Evolutionary conservation across 2,329 filamentous ascomycete genomes (phyloP).

Genomic region (Venturia asperata): DNA sequence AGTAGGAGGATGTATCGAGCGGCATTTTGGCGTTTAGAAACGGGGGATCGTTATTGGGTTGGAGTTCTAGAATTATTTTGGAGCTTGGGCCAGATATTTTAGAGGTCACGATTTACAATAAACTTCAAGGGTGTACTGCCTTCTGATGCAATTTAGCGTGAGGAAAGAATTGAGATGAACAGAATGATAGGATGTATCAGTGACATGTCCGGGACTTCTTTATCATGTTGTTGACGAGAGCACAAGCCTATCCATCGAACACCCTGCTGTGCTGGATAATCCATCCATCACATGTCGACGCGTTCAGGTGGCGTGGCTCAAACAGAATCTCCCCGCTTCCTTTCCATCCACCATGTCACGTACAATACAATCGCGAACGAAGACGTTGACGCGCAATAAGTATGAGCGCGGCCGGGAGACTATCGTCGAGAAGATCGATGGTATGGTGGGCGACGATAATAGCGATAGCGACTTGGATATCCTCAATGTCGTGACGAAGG

Average conservation of each 20-base stretch:
- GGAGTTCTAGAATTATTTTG: neutral
- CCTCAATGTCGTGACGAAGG: slow-evolving; percentile 30
- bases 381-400: neutral
- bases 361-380: slow-evolving; percentile 10
- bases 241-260: no score
- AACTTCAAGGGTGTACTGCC: no score
- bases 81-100: slow-evolving; percentile 9
- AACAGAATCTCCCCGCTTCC: neutral
- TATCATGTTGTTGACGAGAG: no score
- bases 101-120: neutral
- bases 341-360: neutral
- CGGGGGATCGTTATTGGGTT: neutral
- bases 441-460: slow-evolving; percentile 27
- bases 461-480: slow-evolving; percentile 41
- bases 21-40: slow-evolving; percentile 55
- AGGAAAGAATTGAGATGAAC: neutral
- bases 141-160: neutral
- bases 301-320: neutral
- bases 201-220: no score
- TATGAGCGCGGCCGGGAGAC: slow-evolving; percentile 14
- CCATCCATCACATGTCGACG: neutral
- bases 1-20: slow-evolving; percentile 89
- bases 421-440: slow-evolving; percentile 6
- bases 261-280: neutral
- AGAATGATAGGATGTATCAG: no score